Evolutionary conservation across 768 basidiomycete species (phyloP).

Genomic region (Boletus huronensis): DNA sequence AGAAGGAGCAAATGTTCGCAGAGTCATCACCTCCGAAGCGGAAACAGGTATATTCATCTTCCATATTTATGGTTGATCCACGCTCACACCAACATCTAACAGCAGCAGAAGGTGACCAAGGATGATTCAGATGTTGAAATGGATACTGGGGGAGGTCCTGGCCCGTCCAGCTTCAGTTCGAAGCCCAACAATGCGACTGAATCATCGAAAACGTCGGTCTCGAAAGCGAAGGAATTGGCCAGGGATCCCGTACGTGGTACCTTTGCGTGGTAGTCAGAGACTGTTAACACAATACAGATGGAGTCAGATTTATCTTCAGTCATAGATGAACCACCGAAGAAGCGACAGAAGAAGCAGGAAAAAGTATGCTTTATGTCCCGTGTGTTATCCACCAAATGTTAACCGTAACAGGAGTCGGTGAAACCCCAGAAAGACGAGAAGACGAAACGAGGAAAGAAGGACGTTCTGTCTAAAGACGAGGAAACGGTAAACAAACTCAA

Average conservation of each 20-base stretch:
- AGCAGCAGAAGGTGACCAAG: conserved; percentile 2
- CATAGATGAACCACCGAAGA: conserved; percentile 53
- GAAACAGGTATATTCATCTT: conserved; percentile 7
- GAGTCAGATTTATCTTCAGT: conserved; percentile 57
- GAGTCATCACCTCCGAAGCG: conserved; percentile 9
- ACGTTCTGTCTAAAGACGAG: conserved; percentile 53
- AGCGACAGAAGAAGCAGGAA: conserved; percentile 41
- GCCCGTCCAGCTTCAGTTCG: conserved; percentile 10
- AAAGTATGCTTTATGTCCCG: conserved; percentile 23
- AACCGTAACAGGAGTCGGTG: conserved; percentile 15
- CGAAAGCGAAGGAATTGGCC: conserved; percentile 3
- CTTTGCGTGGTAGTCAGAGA: conserved; percentile 20
- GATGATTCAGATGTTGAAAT: conserved; percentile 11
- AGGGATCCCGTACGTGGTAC: conserved; percentile 22
- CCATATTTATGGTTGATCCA: neutral
- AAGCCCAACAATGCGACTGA: neutral
- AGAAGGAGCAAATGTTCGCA: conserved; percentile 2
- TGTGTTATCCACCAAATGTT: neutral
- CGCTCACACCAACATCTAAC: neutral
- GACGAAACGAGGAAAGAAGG: conserved; percentile 31
- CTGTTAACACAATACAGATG: conserved; percentile 13
- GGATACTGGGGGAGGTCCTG: conserved; percentile 1
- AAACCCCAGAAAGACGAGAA: conserved; percentile 29
- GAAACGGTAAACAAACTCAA: conserved; percentile 74
- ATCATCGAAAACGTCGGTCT: conserved; percentile 1